Percentiles rank a stretch among this genome's conserved stretches.
Evolutionary conservation across 345 rosid genomes (phyloP).

Genomic region (Crucihimalaya himalaica): DNA sequence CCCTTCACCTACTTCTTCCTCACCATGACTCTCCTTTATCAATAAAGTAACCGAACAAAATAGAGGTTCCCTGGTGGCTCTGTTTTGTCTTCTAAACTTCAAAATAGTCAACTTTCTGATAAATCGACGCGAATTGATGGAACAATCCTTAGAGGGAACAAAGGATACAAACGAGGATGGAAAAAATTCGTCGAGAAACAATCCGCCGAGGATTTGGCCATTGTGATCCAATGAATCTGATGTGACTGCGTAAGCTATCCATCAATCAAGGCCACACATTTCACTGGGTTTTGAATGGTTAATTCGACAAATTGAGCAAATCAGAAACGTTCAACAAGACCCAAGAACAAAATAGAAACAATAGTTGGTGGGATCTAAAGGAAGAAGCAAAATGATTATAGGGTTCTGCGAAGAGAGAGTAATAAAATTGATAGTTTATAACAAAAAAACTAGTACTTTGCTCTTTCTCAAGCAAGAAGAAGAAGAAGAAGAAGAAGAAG

Average conservation of each 20-base stretch:
- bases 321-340: slow-evolving; percentile 9
- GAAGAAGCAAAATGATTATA: background rate
- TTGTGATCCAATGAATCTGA: slow-evolving; percentile 35
- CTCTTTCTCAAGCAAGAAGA: slow-evolving; percentile 3
- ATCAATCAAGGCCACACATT: slow-evolving; percentile 59
- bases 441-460: background rate
- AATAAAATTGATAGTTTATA: background rate
- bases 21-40: slow-evolving; percentile 49
- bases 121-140: slow-evolving; percentile 29
- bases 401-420: background rate
- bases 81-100: slow-evolving; percentile 35
- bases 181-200: slow-evolving; percentile 53
- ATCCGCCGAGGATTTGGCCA: slow-evolving; percentile 45
- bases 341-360: slow-evolving; percentile 12
- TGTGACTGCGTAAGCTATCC: slow-evolving; percentile 44
- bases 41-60: slow-evolving; percentile 77
- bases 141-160: slow-evolving; percentile 14
- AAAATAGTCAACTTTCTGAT: slow-evolving; percentile 36
- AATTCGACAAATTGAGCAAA: slow-evolving; percentile 30
- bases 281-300: background rate
- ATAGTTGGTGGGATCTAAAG: slow-evolving; percentile 1
- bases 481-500: too few relatives aligned
- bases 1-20: slow-evolving; percentile 51
- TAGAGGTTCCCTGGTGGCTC: slow-evolving; percentile 42
- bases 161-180: slow-evolving; percentile 54